Conservation (phyloP, 805 yeast species). For the Yamadazyma kitorensis region DNA sequence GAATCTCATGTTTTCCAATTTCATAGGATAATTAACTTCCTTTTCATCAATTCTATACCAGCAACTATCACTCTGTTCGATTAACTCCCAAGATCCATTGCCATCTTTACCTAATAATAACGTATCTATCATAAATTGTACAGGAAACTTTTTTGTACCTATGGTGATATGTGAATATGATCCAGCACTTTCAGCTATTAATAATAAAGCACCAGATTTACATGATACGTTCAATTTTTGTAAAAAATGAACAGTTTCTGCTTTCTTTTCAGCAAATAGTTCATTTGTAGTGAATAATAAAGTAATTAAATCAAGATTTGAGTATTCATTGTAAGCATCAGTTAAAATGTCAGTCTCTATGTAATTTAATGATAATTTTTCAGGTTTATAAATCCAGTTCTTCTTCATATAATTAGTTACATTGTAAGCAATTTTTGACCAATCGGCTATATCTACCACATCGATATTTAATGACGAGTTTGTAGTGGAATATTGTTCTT, state of each 20-base stretch:
- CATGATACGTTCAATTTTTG: constrained; percentile 52
- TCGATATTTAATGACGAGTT: constrained; percentile 42
- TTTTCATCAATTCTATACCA: constrained; percentile 67
- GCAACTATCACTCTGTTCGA: constrained; percentile 66
- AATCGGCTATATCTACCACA: constrained; percentile 76
- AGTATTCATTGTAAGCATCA: constrained; percentile 10
- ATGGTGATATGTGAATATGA: constrained; percentile 78
- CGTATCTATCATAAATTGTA: constrained; percentile 76
- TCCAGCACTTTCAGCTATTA: constrained; percentile 87
- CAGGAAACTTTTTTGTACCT: constrained; percentile 77
- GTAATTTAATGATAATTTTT: constrained; percentile 27
- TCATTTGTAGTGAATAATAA: constrained; percentile 85
- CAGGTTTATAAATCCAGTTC: constrained; percentile 50
- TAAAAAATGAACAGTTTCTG: constrained; percentile 57
- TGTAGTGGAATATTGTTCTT: constrained; percentile 31
- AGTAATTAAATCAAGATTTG: constrained; percentile 53
- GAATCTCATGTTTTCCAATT: constrained; percentile 84
- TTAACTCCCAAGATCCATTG: constrained; percentile 62
- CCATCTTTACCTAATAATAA: constrained; percentile 54
- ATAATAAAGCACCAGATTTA: constrained; percentile 52
- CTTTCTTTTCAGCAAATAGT: constrained; percentile 65
- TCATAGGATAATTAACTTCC: constrained; percentile 56
- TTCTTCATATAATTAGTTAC: constrained; percentile 42
- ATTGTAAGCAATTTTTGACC: constrained; percentile 54
- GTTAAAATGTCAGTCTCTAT: constrained; percentile 29